Percentiles rank a stretch among this genome's conserved stretches.
phyloP scores from a whole-genome alignment of 2,329 filamentous ascomycete species.

The Raffaelea arxii region DNA sequence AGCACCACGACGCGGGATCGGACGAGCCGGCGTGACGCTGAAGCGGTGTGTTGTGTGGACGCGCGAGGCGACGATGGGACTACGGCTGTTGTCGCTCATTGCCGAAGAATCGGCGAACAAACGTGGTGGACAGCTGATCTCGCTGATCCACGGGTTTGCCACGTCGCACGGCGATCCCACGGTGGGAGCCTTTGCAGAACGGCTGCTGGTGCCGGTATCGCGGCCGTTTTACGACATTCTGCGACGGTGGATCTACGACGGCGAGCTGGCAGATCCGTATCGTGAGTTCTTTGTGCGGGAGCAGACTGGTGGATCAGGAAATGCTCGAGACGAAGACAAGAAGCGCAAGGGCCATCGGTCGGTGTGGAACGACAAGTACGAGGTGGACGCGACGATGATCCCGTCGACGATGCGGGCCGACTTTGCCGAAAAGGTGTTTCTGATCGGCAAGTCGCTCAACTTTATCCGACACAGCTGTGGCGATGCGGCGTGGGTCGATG shows the following conservation, averaged over 20 bases:
- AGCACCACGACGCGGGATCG: slow-evolving; percentile 59
- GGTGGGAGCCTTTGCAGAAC: slow-evolving; percentile 85
- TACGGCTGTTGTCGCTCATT: slow-evolving; percentile 87
- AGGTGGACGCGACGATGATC: slow-evolving; percentile 74
- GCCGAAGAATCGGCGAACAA: slow-evolving; percentile 75
- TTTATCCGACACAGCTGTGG: slow-evolving; percentile 95
- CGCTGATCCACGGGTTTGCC: slow-evolving; percentile 86
- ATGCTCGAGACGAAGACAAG: slow-evolving; percentile 27
- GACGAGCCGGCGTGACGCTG: slow-evolving; percentile 82
- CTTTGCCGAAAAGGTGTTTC: slow-evolving; percentile 91
- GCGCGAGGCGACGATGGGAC: slow-evolving; percentile 88
- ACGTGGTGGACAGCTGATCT: slow-evolving; percentile 86
- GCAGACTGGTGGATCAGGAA: slow-evolving; percentile 47
- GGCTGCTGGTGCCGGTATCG: slow-evolving; percentile 77
- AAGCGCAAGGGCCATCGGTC: slow-evolving; percentile 62
- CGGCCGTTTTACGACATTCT: slow-evolving; percentile 95
- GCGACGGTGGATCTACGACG: slow-evolving; percentile 95
- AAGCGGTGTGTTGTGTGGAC: slow-evolving; percentile 98
- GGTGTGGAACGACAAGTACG: slow-evolving; percentile 98
- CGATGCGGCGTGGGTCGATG: slow-evolving; percentile 90
- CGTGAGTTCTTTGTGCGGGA: slow-evolving; percentile 92
- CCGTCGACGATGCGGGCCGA: slow-evolving; percentile 88
- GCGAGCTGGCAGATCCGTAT: slow-evolving; percentile 93
- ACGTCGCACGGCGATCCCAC: slow-evolving; percentile 92
- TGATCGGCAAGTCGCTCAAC: slow-evolving; percentile 96